A percentile compares a stretch with the other conserved stretches of the same genome.
Conservation (phyloP, 2,329 filamentous ascomycete genomes). For the Sclerotinia trifoliorum region DNA sequence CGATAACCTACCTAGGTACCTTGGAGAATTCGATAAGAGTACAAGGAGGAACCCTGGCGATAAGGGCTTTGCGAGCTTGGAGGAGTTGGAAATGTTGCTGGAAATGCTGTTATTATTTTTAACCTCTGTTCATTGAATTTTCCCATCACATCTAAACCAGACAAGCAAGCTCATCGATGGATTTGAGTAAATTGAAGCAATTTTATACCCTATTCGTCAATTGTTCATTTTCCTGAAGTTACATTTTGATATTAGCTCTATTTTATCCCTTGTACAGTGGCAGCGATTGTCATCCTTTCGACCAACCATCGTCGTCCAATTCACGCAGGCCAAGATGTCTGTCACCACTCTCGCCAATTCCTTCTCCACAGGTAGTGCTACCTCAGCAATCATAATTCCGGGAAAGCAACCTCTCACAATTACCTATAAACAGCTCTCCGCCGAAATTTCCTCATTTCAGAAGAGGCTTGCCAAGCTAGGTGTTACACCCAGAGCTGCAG, state of each 20-base stretch:
- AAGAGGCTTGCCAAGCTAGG: slow-evolving; percentile 73
- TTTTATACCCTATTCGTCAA: background rate
- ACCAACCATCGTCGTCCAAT: slow-evolving; percentile 7
- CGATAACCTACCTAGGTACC: too few relatives aligned
- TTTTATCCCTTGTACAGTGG: background rate
- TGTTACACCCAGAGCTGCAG: slow-evolving; percentile 65
- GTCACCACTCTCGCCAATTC: slow-evolving; percentile 55
- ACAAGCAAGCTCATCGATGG: background rate
- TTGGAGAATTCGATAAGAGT: background rate
- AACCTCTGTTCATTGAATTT: background rate
- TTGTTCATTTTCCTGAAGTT: slow-evolving; percentile 1
- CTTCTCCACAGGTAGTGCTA: slow-evolving; percentile 51
- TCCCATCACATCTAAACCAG: background rate
- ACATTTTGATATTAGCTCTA: slow-evolving; percentile 12
- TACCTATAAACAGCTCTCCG: slow-evolving; percentile 65
- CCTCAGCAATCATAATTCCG: slow-evolving; percentile 71
- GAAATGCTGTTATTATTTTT: background rate
- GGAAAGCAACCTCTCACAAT: slow-evolving; percentile 63
- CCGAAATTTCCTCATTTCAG: slow-evolving; percentile 71
- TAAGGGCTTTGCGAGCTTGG: slow-evolving; percentile 9
- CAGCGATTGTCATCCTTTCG: slow-evolving; percentile 3
- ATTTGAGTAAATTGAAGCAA: background rate
- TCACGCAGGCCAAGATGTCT: slow-evolving; percentile 29
- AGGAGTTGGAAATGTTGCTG: background rate
- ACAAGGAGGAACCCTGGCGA: background rate